Evolutionary conservation across 1,139 yeast genomes (phyloP).

Genomic region (Pneumocystis carinii): DNA sequence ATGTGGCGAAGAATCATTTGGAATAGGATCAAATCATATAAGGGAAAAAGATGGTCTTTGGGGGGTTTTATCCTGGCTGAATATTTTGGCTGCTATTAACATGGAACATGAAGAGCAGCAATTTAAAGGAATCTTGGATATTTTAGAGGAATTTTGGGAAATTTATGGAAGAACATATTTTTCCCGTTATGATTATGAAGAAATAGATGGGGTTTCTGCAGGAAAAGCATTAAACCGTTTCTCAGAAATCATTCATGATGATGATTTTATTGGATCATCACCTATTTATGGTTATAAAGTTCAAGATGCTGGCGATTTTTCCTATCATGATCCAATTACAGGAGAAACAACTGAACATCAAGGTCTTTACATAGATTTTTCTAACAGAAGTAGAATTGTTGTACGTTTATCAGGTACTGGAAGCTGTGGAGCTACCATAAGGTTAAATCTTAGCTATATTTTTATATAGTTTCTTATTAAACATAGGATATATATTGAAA

Average conservation of each 20-base stretch:
- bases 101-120: slow-evolving; percentile 37
- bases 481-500: not conserved
- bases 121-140: slow-evolving; percentile 50
- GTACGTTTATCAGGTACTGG: slow-evolving; percentile 96
- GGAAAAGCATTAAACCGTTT: slow-evolving; percentile 48
- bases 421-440: slow-evolving; percentile 91
- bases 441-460: slow-evolving; percentile 45
- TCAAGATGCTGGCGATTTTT: slow-evolving; percentile 70
- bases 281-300: slow-evolving; percentile 37
- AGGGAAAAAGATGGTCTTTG: slow-evolving; percentile 96
- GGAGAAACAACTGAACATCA: slow-evolving; percentile 85
- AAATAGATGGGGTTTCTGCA: slow-evolving; percentile 66
- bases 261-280: slow-evolving; percentile 33
- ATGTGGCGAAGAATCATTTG: slow-evolving; percentile 97
- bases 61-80: slow-evolving; percentile 97
- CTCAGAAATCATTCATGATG: slow-evolving; percentile 28
- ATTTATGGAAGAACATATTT: slow-evolving; percentile 96
- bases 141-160: slow-evolving; percentile 76
- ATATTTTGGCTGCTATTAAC: slow-evolving; percentile 68
- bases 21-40: slow-evolving; percentile 94
- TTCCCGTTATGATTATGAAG: slow-evolving; percentile 89
- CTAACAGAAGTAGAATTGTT: slow-evolving; percentile 72
- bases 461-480: not conserved
- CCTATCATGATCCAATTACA: slow-evolving; percentile 78
- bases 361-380: slow-evolving; percentile 74